Percentiles rank a stretch among this genome's conserved stretches.
phyloP scores from a whole-genome alignment of 2,329 filamentous ascomycete genomes.

The Pyrenophora tritici-repentis region DNA sequence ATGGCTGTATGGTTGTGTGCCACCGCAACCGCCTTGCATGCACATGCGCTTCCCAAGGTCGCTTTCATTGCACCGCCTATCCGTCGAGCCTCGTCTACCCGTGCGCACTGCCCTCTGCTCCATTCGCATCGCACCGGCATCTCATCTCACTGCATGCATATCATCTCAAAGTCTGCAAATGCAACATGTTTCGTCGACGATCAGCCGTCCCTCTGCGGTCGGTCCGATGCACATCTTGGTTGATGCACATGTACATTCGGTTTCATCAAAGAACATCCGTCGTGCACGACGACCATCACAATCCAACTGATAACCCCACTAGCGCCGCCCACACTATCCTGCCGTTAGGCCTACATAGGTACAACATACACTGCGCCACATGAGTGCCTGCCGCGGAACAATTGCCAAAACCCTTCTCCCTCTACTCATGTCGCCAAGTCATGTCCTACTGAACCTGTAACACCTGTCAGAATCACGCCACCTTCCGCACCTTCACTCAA shows the following conservation, averaged over 20 bases:
- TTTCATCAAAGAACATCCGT: conserved; percentile 4
- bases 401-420: neutral
- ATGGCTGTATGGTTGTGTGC: neutral
- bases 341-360: too few species aligned
- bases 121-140: neutral
- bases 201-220: neutral
- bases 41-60: neutral
- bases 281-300: conserved; percentile 7
- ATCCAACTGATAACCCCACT: neutral
- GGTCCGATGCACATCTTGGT: conserved; percentile 8
- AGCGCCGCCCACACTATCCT: conserved; percentile 1
- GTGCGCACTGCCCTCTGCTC: too few species aligned
- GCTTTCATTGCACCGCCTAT: neutral
- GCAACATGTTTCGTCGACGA: conserved; percentile 1
- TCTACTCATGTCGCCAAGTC: neutral
- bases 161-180: neutral
- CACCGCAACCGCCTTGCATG: neutral
- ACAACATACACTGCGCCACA: conserved; percentile 4
- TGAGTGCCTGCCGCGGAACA: neutral
- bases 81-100: neutral
- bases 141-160: neutral
- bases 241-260: too few species aligned
- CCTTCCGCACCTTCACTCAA: neutral
- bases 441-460: neutral
- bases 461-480: conserved; percentile 1